Evolutionary conservation across 2,329 filamentous ascomycete genomes (phyloP).

Genomic region (Alternaria arbusti): DNA sequence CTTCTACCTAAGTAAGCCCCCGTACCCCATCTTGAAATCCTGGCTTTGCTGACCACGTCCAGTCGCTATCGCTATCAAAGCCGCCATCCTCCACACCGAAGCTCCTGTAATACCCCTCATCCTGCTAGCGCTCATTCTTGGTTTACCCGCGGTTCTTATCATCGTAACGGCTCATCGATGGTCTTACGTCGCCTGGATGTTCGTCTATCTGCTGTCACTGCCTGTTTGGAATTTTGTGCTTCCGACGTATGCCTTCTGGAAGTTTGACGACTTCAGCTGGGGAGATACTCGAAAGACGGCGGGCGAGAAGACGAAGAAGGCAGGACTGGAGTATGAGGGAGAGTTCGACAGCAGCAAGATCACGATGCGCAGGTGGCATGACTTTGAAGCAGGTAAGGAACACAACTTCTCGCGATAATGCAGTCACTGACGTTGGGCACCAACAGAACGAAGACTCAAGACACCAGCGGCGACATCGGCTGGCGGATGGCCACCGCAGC

Average conservation of each 20-base stretch:
- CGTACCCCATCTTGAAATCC: constrained; percentile 3
- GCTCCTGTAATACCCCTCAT: constrained; percentile 90
- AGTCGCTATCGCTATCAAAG: constrained; percentile 85
- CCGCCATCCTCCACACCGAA: constrained; percentile 59
- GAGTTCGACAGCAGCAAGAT: constrained; percentile 99
- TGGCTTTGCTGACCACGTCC: constrained; percentile 34
- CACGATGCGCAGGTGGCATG: constrained; percentile 95
- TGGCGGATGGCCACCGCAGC: constrained; percentile 42
- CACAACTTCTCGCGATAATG: constrained; percentile 20
- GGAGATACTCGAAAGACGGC: constrained; percentile 96
- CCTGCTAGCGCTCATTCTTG: constrained; percentile 86
- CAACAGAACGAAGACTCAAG: constrained; percentile 53
- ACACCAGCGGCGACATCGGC: constrained; percentile 44
- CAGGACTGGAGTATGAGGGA: constrained; percentile 84
- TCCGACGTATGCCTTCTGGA: constrained; percentile 96
- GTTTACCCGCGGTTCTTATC: constrained; percentile 90
- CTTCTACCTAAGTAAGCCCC: constrained; percentile 84
- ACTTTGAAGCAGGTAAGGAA: constrained; percentile 79
- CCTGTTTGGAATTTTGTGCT: constrained; percentile 98
- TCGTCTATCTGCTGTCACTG: constrained; percentile 90
- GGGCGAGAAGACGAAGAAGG: constrained; percentile 87
- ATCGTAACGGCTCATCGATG: constrained; percentile 90
- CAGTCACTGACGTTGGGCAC: constrained; percentile 34
- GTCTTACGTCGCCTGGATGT: constrained; percentile 95
- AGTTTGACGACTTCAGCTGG: constrained; percentile 99